Evolutionary conservation across 768 basidiomycete genomes (phyloP).

Genomic region (Omphalotus guepiniiformis): DNA sequence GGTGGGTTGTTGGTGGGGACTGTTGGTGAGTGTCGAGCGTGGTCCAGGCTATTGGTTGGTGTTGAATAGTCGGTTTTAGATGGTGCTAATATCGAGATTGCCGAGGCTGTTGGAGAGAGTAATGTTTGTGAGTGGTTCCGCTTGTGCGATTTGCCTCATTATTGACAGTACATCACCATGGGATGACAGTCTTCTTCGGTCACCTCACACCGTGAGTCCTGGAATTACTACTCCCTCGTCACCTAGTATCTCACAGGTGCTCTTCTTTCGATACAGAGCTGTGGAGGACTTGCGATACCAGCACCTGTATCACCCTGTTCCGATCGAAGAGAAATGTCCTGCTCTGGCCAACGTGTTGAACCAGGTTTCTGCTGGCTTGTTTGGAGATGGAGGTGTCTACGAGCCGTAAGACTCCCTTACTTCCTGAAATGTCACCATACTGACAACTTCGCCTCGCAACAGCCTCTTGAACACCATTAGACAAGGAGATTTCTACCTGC

Average conservation of each 20-base stretch:
- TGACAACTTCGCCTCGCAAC: slow-evolving; percentile 17
- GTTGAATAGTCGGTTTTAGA: slow-evolving; percentile 36
- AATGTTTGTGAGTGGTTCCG: slow-evolving; percentile 73
- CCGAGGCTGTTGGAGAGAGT: slow-evolving; percentile 89
- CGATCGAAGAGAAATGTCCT: slow-evolving; percentile 80
- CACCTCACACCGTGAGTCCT: slow-evolving; percentile 64
- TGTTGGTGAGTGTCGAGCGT: slow-evolving; percentile 41
- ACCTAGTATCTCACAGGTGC: background rate
- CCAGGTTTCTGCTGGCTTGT: slow-evolving; percentile 69
- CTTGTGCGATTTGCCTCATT: background rate
- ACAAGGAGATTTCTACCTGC: slow-evolving; percentile 72
- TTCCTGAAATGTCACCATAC: slow-evolving; percentile 14
- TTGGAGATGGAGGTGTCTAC: slow-evolving; percentile 79
- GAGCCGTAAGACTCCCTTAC: slow-evolving; percentile 62
- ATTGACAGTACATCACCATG: background rate
- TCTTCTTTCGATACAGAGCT: slow-evolving; percentile 31
- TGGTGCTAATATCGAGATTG: slow-evolving; percentile 96
- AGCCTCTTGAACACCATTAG: slow-evolving; percentile 74
- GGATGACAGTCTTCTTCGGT: slow-evolving; percentile 75
- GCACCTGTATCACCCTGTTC: slow-evolving; percentile 78
- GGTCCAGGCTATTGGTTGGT: background rate
- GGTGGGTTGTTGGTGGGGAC: slow-evolving; percentile 88
- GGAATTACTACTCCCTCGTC: background rate
- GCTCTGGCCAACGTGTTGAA: slow-evolving; percentile 77
- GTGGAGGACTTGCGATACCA: slow-evolving; percentile 86